Evolutionary conservation across 345 rosid species (phyloP).

Genomic region (Populus davidiana): DNA sequence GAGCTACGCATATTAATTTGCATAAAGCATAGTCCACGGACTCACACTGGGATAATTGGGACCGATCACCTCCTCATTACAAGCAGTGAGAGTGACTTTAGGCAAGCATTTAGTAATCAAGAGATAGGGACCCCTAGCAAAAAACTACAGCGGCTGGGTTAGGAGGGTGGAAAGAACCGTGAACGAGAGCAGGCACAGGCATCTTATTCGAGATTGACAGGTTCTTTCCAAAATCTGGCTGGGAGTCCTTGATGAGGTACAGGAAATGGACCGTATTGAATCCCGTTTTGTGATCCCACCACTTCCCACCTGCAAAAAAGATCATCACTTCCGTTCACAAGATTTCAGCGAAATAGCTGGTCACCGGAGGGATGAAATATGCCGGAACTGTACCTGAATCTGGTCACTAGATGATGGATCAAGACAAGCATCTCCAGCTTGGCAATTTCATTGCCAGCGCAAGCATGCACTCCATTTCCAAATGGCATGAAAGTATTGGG

Average conservation of each 20-base stretch:
- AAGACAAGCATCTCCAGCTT: constrained; percentile 75
- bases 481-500: constrained; percentile 91
- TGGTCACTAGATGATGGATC: constrained; percentile 69
- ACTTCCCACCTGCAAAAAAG: constrained; percentile 64
- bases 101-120: background rate
- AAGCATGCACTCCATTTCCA: constrained; percentile 85
- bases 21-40: background rate
- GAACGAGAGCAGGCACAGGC: background rate
- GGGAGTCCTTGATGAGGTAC: constrained; percentile 76
- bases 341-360: background rate
- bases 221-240: constrained; percentile 54
- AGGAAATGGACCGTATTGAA: constrained; percentile 84
- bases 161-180: background rate
- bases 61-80: background rate
- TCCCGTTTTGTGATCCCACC: constrained; percentile 55
- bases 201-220: constrained; percentile 11
- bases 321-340: background rate
- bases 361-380: background rate
- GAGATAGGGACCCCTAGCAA: constrained; percentile 12
- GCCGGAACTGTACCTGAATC: constrained; percentile 47
- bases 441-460: constrained; percentile 95
- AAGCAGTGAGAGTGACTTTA: background rate
- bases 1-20: background rate
- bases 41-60: background rate
- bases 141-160: constrained; percentile 4